phyloP scores from a whole-genome alignment of 1,284 basidiomycete genomes.

The Schizophyllum amplum region DNA sequence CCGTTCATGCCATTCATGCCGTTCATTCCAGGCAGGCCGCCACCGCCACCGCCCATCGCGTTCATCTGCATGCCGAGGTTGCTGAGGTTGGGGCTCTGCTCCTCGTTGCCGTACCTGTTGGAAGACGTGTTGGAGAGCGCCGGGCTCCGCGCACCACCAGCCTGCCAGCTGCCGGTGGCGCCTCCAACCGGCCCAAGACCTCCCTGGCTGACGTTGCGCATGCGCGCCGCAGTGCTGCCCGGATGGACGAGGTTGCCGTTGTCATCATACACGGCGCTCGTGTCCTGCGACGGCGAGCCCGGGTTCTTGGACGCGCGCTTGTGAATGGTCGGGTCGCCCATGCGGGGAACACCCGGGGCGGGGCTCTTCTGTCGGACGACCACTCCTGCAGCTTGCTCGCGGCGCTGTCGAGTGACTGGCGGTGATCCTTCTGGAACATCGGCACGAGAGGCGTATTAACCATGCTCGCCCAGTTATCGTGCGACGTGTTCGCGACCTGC shows the following conservation, averaged over 20 bases:
- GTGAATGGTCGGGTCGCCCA: slow-evolving; percentile 86
- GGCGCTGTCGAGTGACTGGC: slow-evolving; percentile 57
- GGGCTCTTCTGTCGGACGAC: slow-evolving; percentile 27
- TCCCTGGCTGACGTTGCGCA: slow-evolving; percentile 35
- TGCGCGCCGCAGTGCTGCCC: slow-evolving; percentile 26
- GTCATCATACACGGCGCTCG: slow-evolving; percentile 39
- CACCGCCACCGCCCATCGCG: slow-evolving; percentile 25
- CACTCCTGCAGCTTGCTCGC: slow-evolving; percentile 62
- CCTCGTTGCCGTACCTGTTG: slow-evolving; percentile 54
- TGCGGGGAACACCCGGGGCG: slow-evolving; percentile 59
- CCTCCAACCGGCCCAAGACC: slow-evolving; percentile 18
- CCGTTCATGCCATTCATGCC: slow-evolving; percentile 7
- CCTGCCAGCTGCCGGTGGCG: slow-evolving; percentile 37
- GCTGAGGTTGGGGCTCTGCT: slow-evolving; percentile 37
- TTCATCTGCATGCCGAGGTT: slow-evolving; percentile 56
- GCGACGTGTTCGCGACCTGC: slow-evolving; percentile 17
- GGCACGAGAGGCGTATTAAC: slow-evolving; percentile 92
- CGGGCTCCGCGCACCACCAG: slow-evolving; percentile 48
- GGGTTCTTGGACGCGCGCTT: background rate
- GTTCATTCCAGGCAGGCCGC: slow-evolving; percentile 10
- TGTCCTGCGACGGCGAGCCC: slow-evolving; percentile 37
- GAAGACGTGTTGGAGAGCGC: slow-evolving; percentile 52
- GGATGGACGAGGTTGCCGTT: slow-evolving; percentile 25
- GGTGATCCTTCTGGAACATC: slow-evolving; percentile 72
- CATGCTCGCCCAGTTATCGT: slow-evolving; percentile 96